phyloP scores from a whole-genome alignment of 129 eudicot species.

The Artemisia argyi region DNA sequence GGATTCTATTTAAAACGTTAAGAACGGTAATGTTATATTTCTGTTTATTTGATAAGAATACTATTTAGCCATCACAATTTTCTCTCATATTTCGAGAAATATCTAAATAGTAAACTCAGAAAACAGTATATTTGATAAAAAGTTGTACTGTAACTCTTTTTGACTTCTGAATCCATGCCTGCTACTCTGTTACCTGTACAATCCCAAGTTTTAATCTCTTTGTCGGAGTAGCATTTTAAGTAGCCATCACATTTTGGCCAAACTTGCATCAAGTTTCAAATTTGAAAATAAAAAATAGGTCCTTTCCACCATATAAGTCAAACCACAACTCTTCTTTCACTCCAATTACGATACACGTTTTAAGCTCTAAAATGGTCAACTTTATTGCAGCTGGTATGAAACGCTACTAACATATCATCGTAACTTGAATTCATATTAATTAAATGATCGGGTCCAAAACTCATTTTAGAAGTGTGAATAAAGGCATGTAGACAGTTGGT shows the following conservation, averaged over 20 bases:
- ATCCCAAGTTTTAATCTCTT: neutral
- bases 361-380: no score
- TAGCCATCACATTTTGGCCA: no score
- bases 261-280: neutral
- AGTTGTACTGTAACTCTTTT: neutral
- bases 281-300: neutral
- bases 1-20: neutral
- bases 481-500: neutral
- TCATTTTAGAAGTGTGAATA: no score
- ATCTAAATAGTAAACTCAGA: neutral
- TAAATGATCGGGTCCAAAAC: no score
- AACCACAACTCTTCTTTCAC: neutral
- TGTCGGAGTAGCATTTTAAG: neutral
- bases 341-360: neutral
- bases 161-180: neutral
- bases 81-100: neutral
- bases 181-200: neutral
- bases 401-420: no score
- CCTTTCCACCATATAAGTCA: constrained; percentile 23
- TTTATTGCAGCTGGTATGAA: no score
- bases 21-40: neutral
- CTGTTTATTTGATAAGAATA: neutral
- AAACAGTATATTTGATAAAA: constrained; percentile 3
- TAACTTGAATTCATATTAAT: no score
- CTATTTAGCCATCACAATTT: neutral